A percentile compares a stretch with the other conserved stretches of the same genome.
Conservation (phyloP, 257 asterid genomes). For the Jacaranda copaia region DNA sequence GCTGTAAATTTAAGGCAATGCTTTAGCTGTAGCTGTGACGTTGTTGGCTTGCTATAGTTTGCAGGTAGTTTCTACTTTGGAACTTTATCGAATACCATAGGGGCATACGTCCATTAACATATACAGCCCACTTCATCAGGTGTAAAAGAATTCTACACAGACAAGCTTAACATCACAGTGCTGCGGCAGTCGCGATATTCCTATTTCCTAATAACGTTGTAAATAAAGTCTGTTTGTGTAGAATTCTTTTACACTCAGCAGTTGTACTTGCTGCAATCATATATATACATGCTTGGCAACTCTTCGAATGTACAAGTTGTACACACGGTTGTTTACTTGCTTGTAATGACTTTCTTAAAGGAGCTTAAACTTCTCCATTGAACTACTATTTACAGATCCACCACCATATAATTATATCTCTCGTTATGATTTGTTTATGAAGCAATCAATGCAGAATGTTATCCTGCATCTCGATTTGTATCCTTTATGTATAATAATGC, state of each 20-base stretch:
- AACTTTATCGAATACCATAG: not conserved
- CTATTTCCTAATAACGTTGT: not conserved
- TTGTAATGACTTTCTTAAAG: too few relatives aligned
- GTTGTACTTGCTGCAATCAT: not conserved
- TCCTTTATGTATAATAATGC: too few relatives aligned
- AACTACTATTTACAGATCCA: too few relatives aligned
- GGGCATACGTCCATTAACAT: not conserved
- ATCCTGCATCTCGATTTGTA: too few relatives aligned
- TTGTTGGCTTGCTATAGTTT: not conserved
- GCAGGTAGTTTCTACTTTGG: not conserved
- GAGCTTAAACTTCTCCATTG: too few relatives aligned
- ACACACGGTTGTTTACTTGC: too few relatives aligned
- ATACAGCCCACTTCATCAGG: not conserved
- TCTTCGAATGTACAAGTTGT: too few relatives aligned
- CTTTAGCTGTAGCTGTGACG: not conserved
- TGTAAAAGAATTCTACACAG: slow-evolving; percentile 28
- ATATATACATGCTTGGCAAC: not conserved
- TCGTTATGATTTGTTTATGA: too few relatives aligned
- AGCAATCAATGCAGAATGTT: too few relatives aligned
- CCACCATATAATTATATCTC: too few relatives aligned
- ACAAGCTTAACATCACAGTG: not conserved
- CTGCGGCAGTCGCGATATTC: not conserved
- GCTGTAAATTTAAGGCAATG: not conserved
- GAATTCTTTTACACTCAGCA: slow-evolving; percentile 20
- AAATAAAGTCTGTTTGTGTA: not conserved